Base-by-base conservation (phyloP, 2,329 filamentous ascomycete genomes). In the Bipolaris gigantea region DNA sequence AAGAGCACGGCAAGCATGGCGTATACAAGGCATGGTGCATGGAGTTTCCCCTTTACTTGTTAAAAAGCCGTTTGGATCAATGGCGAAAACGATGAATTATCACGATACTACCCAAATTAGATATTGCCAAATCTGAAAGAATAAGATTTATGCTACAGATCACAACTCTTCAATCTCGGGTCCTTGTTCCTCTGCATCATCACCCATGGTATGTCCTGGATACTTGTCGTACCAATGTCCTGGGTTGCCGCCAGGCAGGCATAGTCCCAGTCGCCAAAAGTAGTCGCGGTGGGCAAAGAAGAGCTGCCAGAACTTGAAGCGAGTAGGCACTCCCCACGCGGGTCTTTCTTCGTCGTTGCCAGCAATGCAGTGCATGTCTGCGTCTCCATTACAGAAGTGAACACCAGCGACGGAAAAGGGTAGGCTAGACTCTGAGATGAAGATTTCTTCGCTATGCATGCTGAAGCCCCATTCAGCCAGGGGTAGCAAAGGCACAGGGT, bases 271-370 rank as follows among this genome's bases (percentile, higher is more conserved):
- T 52, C 94, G 83, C 90, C 91, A 96, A 75, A 99, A 97, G 74
- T 99, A 99, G 76, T 99, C 94, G 35, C 94, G 81, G 76, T 99
- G 94, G 1, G 92, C 89, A 74, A 95, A 96, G 69, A 97, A 88
- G 7, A 97, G 78, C 75, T 96, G 86, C 91, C 93, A 96, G n/a
- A 95, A 82, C 73, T 88, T 89, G 65, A 83, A 92, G 73, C 74
- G 83, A 73, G 74, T 75, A n/a, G 75, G 80, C 15, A 81, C 74
- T 2, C 72, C 64, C 75, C 73, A 66, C 0, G 57, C 55, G 7
- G 63, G 57, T 13, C 56, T 62, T 9, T 65, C 62, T 1, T 53
- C 47, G 11, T 75, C 73, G 15, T 79, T 82, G 1, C 86, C 85
- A 1, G 86, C 83, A 64, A 90, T 91, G 72, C 93, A 97, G 0